Conservation (phyloP, 768 basidiomycete genomes). For the Trametes villosa region DNA sequence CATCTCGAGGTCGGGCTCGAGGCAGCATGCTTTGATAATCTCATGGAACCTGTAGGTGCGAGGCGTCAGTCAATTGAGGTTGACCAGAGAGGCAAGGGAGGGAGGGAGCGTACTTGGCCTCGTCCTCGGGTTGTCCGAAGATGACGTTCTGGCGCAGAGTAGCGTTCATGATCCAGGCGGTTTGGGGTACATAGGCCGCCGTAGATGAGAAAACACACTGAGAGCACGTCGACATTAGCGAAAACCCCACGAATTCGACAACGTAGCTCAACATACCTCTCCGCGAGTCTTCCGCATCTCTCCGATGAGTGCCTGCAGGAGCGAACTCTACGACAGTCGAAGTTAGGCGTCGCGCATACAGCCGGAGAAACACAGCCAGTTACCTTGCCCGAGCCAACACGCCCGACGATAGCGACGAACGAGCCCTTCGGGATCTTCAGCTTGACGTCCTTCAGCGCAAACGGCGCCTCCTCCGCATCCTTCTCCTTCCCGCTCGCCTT, state of each 20-base stretch:
- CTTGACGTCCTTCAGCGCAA: conserved; percentile 67
- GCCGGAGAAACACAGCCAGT: neutral
- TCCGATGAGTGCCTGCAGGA: conserved; percentile 77
- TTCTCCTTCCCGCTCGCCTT: conserved; percentile 19
- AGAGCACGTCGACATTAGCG: conserved; percentile 34
- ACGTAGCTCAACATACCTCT: conserved; percentile 32
- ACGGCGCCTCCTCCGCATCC: conserved; percentile 45
- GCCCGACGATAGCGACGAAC: conserved; percentile 77
- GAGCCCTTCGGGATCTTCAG: conserved; percentile 76
- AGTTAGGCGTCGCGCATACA: neutral
- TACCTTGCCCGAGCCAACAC: conserved; percentile 77
- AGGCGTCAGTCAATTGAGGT: neutral
- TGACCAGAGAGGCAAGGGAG: neutral
- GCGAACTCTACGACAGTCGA: conserved; percentile 51
- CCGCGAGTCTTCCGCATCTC: conserved; percentile 82
- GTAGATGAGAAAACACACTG: conserved; percentile 50
- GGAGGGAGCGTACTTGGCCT: conserved; percentile 45
- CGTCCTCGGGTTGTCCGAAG: conserved; percentile 71
- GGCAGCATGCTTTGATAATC: conserved; percentile 65
- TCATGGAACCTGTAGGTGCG: conserved; percentile 49
- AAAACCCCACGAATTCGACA: conserved; percentile 11
- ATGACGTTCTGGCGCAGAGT: conserved; percentile 75
- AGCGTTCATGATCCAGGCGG: conserved; percentile 68
- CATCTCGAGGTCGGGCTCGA: conserved; percentile 72
- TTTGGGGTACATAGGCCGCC: conserved; percentile 63